Conservation (phyloP, 2,329 filamentous ascomycete genomes). For the Aspergillus quadrilineatus region DNA sequence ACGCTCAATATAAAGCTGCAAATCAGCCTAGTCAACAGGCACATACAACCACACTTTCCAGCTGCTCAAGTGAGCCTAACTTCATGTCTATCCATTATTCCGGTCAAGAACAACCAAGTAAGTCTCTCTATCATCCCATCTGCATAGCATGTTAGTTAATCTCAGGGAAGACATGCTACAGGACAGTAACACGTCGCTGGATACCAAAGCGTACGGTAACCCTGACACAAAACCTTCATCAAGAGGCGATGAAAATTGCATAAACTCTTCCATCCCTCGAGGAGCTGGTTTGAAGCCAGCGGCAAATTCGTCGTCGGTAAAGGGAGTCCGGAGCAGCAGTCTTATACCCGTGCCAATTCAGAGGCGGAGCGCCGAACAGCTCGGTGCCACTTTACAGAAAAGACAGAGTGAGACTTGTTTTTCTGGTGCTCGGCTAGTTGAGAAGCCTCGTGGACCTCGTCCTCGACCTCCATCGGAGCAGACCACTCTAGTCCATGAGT, state of each 20-base stretch:
- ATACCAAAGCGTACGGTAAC: neutral
- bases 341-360: slow-evolving; percentile 18
- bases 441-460: slow-evolving; percentile 14
- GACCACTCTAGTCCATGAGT: neutral
- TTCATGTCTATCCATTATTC: neutral
- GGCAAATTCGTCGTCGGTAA: neutral
- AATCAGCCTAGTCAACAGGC: neutral
- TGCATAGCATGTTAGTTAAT: neutral
- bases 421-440: slow-evolving; percentile 9
- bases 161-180: neutral
- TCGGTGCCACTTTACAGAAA: neutral
- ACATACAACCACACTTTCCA: neutral
- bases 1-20: neutral
- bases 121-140: neutral
- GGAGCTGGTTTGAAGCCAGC: neutral
- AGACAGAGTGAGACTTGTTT: neutral
- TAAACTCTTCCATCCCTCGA: slow-evolving; percentile 3
- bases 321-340: slow-evolving; percentile 14
- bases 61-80: neutral
- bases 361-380: slow-evolving; percentile 9
- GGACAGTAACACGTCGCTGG: neutral
- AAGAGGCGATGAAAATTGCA: neutral
- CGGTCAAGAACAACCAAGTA: neutral
- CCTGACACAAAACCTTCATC: neutral
- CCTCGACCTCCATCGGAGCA: neutral